Evolutionary conservation across 331 rosid species (phyloP), one percentile per base, ranked within the genome.

Genomic region (Saraca asoca): DNA sequence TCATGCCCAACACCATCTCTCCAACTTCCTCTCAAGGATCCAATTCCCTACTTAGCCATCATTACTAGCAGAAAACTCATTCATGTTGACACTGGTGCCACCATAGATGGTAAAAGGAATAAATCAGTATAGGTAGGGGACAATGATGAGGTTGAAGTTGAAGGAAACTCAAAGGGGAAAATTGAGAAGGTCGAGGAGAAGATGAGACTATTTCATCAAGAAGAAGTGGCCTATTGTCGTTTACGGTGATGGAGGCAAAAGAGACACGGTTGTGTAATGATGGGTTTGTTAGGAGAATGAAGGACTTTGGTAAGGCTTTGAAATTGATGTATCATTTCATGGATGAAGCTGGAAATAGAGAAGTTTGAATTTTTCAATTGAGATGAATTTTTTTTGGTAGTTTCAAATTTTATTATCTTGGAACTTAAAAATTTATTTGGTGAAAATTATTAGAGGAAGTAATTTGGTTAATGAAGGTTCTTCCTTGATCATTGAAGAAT

Each of bases 311-410:
- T 76, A 83, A 75, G 55, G 85, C 95, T 46, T 79, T 89, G 81
- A 94, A 87, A 63, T 85, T 89, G 62, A 82, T 87, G 18, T 84
- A 83, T 42, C 96, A n/a, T 93, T 93, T 81, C 96, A 84, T 86
- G 88, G 81, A 13, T 89, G 82, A 87, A 51, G 19, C n/a, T n/a
- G n/a, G n/a, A n/a, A n/a, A n/a, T n/a, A n/a, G n/a, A n/a, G n/a
- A n/a, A n/a, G n/a, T n/a, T n/a, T n/a, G n/a, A n/a, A n/a, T n/a
- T n/a, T n/a, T n/a, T n/a, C n/a, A n/a, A n/a, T n/a, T n/a, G n/a
- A n/a, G n/a, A n/a, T n/a, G n/a, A n/a, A n/a, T n/a, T n/a, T n/a
- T n/a, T n/a, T n/a, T n/a, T n/a, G n/a, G n/a, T n/a, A n/a, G n/a
- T n/a, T n/a, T n/a, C n/a, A n/a, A n/a, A n/a, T n/a, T n/a, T n/a